These are phyloP conservation scores for Amanita phalloides DNA, from an alignment of 768 basidiomycete species.

Conservation along the genomic window DNA sequence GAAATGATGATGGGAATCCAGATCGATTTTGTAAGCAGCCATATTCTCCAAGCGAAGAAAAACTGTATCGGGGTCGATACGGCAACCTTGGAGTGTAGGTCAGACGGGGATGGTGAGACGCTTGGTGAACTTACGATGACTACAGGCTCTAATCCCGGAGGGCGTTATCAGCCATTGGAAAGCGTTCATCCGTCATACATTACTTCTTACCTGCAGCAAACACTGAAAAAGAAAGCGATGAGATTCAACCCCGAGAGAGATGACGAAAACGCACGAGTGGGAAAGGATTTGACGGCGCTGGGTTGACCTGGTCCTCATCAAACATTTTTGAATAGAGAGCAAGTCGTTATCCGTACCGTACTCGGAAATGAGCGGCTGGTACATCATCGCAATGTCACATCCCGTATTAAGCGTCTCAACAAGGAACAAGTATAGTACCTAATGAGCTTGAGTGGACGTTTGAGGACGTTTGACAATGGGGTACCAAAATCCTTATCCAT, in stretches of 20 bases:
- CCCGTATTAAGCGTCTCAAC: slow-evolving; percentile 32
- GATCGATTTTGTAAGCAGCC: slow-evolving; percentile 26
- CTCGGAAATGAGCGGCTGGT: slow-evolving; percentile 31
- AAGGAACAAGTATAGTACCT: slow-evolving; percentile 33
- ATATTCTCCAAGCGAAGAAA: slow-evolving; percentile 34
- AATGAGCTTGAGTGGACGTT: neutral
- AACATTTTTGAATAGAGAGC: neutral
- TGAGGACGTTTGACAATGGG: slow-evolving; percentile 1
- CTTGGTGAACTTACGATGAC: slow-evolving; percentile 15
- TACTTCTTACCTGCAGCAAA: slow-evolving; percentile 14
- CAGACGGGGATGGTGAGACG: neutral
- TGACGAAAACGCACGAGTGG: slow-evolving; percentile 16
- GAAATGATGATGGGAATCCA: slow-evolving; percentile 22
- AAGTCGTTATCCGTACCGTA: slow-evolving; percentile 19
- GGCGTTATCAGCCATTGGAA: neutral
- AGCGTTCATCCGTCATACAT: too few species aligned
- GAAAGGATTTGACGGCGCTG: slow-evolving; percentile 24
- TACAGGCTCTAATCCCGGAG: slow-evolving; percentile 20
- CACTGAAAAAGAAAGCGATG: slow-evolving; percentile 14
- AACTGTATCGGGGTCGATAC: slow-evolving; percentile 38
- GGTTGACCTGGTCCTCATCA: slow-evolving; percentile 14
- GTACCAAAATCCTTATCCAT: slow-evolving; percentile 31
- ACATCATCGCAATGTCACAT: slow-evolving; percentile 34
- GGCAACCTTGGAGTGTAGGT: slow-evolving; percentile 19
- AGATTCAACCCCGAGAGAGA: slow-evolving; percentile 4